Evolutionary conservation across 805 yeast species (phyloP).

Genomic region (Ascoidea rubescens): DNA sequence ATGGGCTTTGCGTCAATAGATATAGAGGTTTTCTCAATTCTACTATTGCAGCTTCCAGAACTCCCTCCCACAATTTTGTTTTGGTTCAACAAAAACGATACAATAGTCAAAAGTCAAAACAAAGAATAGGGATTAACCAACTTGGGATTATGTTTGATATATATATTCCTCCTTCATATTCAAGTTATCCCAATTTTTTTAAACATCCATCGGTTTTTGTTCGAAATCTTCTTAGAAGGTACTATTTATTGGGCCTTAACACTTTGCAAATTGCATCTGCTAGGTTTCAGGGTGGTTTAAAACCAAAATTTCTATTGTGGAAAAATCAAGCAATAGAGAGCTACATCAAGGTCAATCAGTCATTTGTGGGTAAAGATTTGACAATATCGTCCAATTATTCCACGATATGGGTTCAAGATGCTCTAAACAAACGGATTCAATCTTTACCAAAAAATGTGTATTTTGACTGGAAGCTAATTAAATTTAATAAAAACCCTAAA

Average conservation of each 20-base stretch:
- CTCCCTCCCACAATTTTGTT: too few relatives aligned
- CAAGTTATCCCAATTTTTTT: constrained; percentile 28
- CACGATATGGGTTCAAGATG: constrained; percentile 51
- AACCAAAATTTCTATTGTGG: constrained; percentile 65
- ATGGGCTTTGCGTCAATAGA: too few relatives aligned
- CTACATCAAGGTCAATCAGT: constrained; percentile 66
- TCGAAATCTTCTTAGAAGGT: constrained; percentile 40
- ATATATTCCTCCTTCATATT: constrained; percentile 37
- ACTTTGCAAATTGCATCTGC: constrained; percentile 54
- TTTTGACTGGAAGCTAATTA: constrained; percentile 65
- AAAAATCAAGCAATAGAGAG: constrained; percentile 71
- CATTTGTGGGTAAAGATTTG: constrained; percentile 54
- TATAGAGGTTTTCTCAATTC: too few relatives aligned
- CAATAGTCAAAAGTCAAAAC: too few relatives aligned
- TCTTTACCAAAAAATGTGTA: constrained; percentile 43
- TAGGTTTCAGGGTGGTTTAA: constrained; percentile 53
- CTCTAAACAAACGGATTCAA: constrained; percentile 35
- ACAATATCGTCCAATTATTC: constrained; percentile 28
- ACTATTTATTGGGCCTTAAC: constrained; percentile 52
- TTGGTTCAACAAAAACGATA: too few relatives aligned
- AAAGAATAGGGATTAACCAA: not conserved
- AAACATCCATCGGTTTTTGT: constrained; percentile 27
- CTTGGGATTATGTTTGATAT: constrained; percentile 12
- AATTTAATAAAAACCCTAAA: constrained; percentile 60
- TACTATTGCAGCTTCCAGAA: too few relatives aligned